These are phyloP conservation scores for Kalmusia sp. DNA, from an alignment of 2,329 filamentous ascomycete species.

Conservation along the genomic window DNA sequence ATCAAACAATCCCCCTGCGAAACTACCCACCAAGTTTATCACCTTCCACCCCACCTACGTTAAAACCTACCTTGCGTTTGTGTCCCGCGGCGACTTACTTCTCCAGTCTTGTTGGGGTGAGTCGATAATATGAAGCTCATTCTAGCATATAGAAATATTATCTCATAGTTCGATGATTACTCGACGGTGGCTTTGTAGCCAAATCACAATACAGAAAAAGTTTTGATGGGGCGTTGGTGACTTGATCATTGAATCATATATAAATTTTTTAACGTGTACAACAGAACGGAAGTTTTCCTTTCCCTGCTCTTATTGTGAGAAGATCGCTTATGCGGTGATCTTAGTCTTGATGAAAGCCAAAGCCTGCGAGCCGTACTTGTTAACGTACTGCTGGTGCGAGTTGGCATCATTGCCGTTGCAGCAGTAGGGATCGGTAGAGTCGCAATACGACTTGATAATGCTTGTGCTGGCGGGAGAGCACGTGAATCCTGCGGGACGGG, in stretches of 20 bases:
- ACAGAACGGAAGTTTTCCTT: not conserved
- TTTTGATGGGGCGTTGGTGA: no score
- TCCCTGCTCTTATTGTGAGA: not conserved
- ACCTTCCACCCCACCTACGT: no score
- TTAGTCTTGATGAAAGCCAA: conserved; percentile 66
- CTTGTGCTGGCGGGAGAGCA: conserved; percentile 59
- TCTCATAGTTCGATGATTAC: not conserved
- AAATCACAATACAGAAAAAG: no score
- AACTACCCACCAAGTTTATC: no score
- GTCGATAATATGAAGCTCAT: no score
- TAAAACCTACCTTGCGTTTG: no score
- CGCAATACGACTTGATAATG: conserved; percentile 71
- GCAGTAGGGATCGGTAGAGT: conserved; percentile 69
- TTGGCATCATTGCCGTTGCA: conserved; percentile 68
- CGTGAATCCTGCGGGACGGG: conserved; percentile 63
- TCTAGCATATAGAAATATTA: no score
- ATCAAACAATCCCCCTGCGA: no score
- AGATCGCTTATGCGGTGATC: conserved; percentile 44
- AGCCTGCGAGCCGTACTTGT: conserved; percentile 66
- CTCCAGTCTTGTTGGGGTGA: no score
- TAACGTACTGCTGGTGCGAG: conserved; percentile 68
- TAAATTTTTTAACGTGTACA: not conserved
- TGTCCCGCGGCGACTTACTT: no score
- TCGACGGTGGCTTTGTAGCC: not conserved
- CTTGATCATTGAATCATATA: not conserved